Evolutionary conservation across 1,139 yeast genomes (phyloP).

Genomic region (Ogataea hybrid): DNA sequence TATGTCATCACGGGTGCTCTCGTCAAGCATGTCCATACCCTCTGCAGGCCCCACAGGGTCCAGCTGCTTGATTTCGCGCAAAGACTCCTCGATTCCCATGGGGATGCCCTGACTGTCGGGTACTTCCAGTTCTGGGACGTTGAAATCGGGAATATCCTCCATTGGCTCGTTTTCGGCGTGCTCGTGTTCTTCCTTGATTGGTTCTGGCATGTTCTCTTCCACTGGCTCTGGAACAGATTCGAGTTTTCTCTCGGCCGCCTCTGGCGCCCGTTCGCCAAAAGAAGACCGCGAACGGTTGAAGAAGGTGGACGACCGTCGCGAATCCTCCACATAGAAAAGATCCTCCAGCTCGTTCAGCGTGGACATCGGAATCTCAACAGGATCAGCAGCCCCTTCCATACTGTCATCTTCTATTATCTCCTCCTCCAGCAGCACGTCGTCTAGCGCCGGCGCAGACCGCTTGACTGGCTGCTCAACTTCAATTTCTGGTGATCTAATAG

Average conservation of each 20-base stretch:
- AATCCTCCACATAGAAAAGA: constrained; percentile 23
- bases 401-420: constrained; percentile 22
- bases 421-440: constrained; percentile 9
- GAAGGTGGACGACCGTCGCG: constrained; percentile 25
- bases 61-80: constrained; percentile 1
- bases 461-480: not conserved
- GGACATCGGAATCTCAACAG: constrained; percentile 24
- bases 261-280: not conserved
- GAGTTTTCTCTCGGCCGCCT: not conserved
- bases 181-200: not conserved
- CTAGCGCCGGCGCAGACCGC: not conserved
- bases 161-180: not conserved
- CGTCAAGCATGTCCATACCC: constrained; percentile 5
- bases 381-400: constrained; percentile 5
- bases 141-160: constrained; percentile 2
- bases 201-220: not conserved
- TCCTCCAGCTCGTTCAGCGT: constrained; percentile 24
- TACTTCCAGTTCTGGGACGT: constrained; percentile 2
- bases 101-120: constrained; percentile 4
- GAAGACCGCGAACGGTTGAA: constrained; percentile 19
- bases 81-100: constrained; percentile 2
- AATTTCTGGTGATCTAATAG: not conserved
- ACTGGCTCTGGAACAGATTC: constrained; percentile 3
- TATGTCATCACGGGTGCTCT: constrained; percentile 9
- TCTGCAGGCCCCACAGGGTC: not conserved